A percentile compares a stretch with the other conserved stretches of the same genome.
Conservation (phyloP, 768 basidiomycete genomes). For the Tricholoma bakamatsutake region DNA sequence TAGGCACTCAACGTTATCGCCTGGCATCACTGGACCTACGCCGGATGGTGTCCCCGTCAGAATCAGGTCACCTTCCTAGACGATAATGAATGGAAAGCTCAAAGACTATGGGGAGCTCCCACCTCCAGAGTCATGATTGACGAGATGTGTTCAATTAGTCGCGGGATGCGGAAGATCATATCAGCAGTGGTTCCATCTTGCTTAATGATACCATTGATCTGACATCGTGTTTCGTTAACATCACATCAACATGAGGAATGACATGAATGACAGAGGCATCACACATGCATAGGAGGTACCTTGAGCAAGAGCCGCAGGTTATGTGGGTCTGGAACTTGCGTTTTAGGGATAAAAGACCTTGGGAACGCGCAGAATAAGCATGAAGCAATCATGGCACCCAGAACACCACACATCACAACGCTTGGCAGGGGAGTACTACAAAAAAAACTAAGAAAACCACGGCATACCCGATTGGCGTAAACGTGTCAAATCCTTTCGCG, state of each 20-base stretch:
- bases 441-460: slow-evolving; percentile 6
- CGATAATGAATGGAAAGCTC: not conserved
- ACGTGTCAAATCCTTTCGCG: slow-evolving; percentile 96
- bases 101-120: slow-evolving; percentile 9
- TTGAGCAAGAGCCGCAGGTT: slow-evolving; percentile 73
- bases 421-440: not conserved
- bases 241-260: not conserved
- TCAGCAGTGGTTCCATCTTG: slow-evolving; percentile 83
- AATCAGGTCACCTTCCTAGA: slow-evolving; percentile 85
- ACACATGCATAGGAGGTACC: slow-evolving; percentile 28
- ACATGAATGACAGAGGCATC: not conserved
- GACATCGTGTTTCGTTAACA: not conserved
- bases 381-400: not conserved
- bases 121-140: slow-evolving; percentile 98
- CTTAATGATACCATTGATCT: slow-evolving; percentile 82
- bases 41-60: slow-evolving; percentile 91
- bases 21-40: slow-evolving; percentile 70
- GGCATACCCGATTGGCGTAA: slow-evolving; percentile 81
- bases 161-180: slow-evolving; percentile 91
- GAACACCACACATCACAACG: not conserved
- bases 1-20: slow-evolving; percentile 74
- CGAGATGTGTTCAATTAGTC: slow-evolving; percentile 84
- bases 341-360: slow-evolving; percentile 80
- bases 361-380: slow-evolving; percentile 2
- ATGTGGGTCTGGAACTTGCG: slow-evolving; percentile 61